Percentiles rank a stretch among this genome's conserved stretches.
These are phyloP conservation scores for Ogataea sp. DNA, from an alignment of 805 yeast species.

Conservation along the genomic window DNA sequence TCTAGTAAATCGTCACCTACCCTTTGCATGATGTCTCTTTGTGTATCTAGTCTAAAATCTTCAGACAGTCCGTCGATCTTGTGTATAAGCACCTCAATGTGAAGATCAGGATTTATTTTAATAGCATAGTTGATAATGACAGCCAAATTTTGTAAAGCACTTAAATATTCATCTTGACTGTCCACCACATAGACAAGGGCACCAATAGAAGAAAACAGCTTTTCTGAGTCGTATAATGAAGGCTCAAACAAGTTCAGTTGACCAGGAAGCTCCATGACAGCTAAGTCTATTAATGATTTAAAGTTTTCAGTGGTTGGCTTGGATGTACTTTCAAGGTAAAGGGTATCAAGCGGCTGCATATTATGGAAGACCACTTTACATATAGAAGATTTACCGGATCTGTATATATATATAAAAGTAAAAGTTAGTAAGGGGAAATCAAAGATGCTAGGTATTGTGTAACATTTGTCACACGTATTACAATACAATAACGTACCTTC, in stretches of 20 bases:
- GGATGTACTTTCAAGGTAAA: constrained; percentile 83
- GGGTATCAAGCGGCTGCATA: constrained; percentile 91
- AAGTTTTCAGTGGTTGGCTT: constrained; percentile 83
- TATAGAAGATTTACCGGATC: constrained; percentile 92
- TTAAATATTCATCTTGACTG: constrained; percentile 88
- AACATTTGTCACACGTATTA: no score
- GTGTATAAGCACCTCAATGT: constrained; percentile 89
- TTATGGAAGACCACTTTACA: constrained; percentile 93
- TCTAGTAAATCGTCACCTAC: constrained; percentile 90
- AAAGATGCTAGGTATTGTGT: no score
- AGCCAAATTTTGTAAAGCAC: constrained; percentile 83
- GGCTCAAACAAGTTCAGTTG: constrained; percentile 87
- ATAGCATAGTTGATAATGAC: constrained; percentile 84
- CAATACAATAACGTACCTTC: constrained; percentile 37
- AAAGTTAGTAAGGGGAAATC: no score
- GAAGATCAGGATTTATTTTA: constrained; percentile 73
- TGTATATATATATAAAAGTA: no score
- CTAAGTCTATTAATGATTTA: constrained; percentile 73
- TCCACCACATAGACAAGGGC: constrained; percentile 93
- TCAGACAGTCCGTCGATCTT: constrained; percentile 94
- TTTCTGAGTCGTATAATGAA: constrained; percentile 60
- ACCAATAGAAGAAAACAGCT: constrained; percentile 73
- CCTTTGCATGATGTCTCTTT: constrained; percentile 92
- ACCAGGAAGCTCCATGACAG: constrained; percentile 93
- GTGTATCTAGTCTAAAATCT: constrained; percentile 90